These are phyloP conservation scores for Leccinum truebloodii DNA, from an alignment of 768 basidiomycete genomes.

Conservation along the genomic window DNA sequence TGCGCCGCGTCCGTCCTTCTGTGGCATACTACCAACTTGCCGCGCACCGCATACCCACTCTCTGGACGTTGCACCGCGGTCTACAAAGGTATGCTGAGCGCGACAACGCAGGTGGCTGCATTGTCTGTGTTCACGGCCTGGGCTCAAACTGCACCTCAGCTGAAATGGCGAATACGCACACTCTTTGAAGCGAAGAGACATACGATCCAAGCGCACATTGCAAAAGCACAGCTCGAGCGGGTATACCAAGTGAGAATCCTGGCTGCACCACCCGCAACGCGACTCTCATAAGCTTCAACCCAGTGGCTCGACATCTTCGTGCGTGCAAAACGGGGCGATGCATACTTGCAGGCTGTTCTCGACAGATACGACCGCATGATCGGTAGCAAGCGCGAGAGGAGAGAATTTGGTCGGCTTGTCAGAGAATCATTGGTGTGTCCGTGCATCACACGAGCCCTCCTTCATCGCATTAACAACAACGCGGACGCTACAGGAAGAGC, in stretches of 20 bases:
- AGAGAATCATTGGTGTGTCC: constrained; percentile 50
- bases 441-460: background rate
- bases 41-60: constrained; percentile 74
- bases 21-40: constrained; percentile 68
- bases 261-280: background rate
- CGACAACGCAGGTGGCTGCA: constrained; percentile 43
- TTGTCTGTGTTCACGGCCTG: background rate
- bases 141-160: constrained; percentile 38
- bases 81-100: constrained; percentile 58
- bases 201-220: constrained; percentile 53
- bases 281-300: background rate
- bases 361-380: constrained; percentile 62
- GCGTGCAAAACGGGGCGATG: constrained; percentile 55
- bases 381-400: constrained; percentile 48
- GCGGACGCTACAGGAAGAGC: constrained; percentile 50
- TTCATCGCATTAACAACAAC: background rate
- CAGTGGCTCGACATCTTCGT: constrained; percentile 61
- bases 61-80: constrained; percentile 76
- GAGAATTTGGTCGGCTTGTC: constrained; percentile 46
- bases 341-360: constrained; percentile 45
- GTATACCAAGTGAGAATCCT: constrained; percentile 55
- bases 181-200: constrained; percentile 55
- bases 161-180: constrained; percentile 54
- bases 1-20: constrained; percentile 59
- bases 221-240: constrained; percentile 45